Evolutionary conservation across 1,139 yeast genomes (phyloP).

Genomic region (Taiozyma sp.): DNA sequence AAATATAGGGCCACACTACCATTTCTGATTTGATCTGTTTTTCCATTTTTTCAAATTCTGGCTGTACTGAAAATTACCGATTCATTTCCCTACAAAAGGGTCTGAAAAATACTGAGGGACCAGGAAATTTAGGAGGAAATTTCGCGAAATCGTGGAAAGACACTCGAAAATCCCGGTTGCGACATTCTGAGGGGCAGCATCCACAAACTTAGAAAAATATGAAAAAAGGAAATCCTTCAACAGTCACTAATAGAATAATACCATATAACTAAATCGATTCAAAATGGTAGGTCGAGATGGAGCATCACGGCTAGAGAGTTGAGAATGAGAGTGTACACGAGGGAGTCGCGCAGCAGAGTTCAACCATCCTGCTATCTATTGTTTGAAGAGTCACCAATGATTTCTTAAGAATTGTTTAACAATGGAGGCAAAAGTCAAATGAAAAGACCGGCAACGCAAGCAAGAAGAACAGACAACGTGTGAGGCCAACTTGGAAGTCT

Average conservation of each 20-base stretch:
- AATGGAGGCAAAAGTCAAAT: neutral
- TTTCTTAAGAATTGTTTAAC: neutral
- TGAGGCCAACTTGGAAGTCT: neutral
- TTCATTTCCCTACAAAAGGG: neutral
- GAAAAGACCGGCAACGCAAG: neutral
- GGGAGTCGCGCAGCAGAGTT: neutral
- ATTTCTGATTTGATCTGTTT: neutral
- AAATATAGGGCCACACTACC: neutral
- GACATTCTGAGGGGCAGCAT: neutral
- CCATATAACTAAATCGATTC: conserved; percentile 20
- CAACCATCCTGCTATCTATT: neutral
- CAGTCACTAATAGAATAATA: neutral
- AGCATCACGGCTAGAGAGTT: neutral
- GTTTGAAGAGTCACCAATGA: neutral
- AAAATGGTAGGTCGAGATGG: conserved; percentile 29
- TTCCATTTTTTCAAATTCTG: neutral
- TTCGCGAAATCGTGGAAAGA: neutral
- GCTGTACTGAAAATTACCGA: neutral
- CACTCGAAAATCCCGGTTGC: conserved; percentile 1
- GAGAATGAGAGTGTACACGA: neutral
- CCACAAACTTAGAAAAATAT: neutral
- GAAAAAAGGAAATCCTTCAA: neutral
- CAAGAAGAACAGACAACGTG: neutral
- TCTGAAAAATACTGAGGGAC: neutral
- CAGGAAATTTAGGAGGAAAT: neutral